These are phyloP conservation scores for Solanum appendiculatum DNA, from an alignment of 257 asterid genomes.

Conservation along the genomic window DNA sequence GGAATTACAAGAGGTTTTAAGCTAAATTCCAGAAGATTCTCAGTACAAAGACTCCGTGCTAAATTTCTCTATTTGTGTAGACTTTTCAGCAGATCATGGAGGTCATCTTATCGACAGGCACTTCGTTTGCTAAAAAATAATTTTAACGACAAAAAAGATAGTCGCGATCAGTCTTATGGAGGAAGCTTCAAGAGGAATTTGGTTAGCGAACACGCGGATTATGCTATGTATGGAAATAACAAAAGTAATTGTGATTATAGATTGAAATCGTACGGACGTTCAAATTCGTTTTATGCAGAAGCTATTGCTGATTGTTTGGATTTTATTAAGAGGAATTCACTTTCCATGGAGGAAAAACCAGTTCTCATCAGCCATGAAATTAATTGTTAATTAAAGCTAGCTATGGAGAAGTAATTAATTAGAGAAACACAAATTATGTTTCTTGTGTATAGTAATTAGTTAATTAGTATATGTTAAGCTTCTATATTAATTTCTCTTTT, in stretches of 20 bases:
- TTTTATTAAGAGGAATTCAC: constrained; percentile 45
- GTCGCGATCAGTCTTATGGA: neutral
- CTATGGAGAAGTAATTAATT: neutral
- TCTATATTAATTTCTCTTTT: neutral
- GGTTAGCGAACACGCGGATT: constrained; percentile 2
- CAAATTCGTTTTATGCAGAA: constrained; percentile 48
- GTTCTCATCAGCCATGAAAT: constrained; percentile 2
- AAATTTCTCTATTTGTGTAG: constrained; percentile 23
- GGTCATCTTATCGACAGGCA: constrained; percentile 14
- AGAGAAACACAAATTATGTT: neutral
- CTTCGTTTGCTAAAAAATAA: constrained; percentile 7
- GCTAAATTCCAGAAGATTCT: constrained; percentile 26
- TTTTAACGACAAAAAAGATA: neutral
- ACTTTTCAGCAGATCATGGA: constrained; percentile 10
- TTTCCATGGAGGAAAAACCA: constrained; percentile 39
- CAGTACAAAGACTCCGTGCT: constrained; percentile 22
- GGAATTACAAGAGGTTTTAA: constrained; percentile 27
- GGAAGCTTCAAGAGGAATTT: neutral
- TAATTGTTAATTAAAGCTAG: neutral
- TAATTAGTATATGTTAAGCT: neutral
- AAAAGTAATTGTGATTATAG: neutral
- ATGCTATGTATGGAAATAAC: neutral
- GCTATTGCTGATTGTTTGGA: constrained; percentile 57
- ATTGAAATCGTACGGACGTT: constrained; percentile 15
- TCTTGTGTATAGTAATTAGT: neutral